These are phyloP conservation scores for Colletotrichum truncatum DNA, from an alignment of 2,329 filamentous ascomycete species.

Conservation along the genomic window DNA sequence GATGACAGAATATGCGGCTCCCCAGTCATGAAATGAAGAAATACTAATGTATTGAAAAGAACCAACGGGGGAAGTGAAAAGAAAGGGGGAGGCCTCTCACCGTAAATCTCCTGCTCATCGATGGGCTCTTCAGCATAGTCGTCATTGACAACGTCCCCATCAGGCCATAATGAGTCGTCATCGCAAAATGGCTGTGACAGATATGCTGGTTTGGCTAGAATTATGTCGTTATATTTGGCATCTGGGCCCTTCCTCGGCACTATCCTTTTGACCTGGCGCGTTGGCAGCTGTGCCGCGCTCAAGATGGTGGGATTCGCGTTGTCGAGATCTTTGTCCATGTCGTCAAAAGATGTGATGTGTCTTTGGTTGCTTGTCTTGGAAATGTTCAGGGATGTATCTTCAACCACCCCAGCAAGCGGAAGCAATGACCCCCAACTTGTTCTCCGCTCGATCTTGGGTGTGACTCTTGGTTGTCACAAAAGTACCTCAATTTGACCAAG, in stretches of 20 bases:
- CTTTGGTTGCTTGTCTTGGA: neutral
- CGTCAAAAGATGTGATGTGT: neutral
- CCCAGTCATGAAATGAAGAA: neutral
- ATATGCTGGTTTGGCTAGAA: constrained; percentile 56
- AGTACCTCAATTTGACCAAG: neutral
- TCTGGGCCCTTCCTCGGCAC: constrained; percentile 57
- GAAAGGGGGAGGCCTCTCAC: constrained; percentile 54
- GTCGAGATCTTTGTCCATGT: constrained; percentile 58
- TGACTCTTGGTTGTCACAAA: neutral
- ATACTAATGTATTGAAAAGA: neutral
- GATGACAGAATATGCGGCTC: neutral
- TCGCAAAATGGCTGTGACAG: constrained; percentile 49
- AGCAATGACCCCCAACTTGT: neutral
- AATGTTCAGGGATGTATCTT: neutral
- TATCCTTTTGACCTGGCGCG: constrained; percentile 67
- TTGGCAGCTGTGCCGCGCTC: constrained; percentile 87
- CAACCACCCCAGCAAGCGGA: constrained; percentile 16
- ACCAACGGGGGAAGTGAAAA: neutral
- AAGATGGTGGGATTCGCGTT: constrained; percentile 96
- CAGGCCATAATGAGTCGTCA: constrained; percentile 46
- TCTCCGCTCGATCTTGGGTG: constrained; percentile 16
- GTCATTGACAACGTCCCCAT: constrained; percentile 55
- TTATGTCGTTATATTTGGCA: constrained; percentile 55
- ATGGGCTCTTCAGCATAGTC: constrained; percentile 81
- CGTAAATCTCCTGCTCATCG: constrained; percentile 97